These are phyloP conservation scores for Saussurea involucrata DNA, from an alignment of 129 eudicot genomes.

Conservation along the genomic window DNA sequence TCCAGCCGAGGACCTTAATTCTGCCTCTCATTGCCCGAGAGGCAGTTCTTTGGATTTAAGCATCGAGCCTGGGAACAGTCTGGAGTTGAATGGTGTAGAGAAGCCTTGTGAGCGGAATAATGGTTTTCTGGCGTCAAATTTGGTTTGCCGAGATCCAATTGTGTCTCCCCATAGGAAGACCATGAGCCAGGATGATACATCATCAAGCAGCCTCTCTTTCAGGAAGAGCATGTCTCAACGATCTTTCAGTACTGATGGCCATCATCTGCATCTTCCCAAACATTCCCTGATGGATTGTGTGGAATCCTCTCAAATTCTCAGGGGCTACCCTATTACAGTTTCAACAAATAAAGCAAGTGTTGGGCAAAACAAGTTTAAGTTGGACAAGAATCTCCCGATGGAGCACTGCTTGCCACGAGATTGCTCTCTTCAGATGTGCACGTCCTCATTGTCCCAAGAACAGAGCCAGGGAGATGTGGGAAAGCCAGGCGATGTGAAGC, in stretches of 20 bases:
- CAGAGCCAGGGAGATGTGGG: constrained; percentile 39
- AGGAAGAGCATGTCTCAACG: constrained; percentile 29
- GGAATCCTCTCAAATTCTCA: constrained; percentile 25
- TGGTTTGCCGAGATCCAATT: constrained; percentile 25
- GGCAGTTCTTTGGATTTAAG: constrained; percentile 14
- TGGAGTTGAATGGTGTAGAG: constrained; percentile 16
- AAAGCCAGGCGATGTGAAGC: constrained; percentile 74
- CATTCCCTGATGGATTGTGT: constrained; percentile 29
- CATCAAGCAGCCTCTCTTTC: constrained; percentile 27
- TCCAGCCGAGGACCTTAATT: constrained; percentile 16
- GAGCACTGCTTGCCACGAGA: too few species aligned
- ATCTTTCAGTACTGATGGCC: constrained; percentile 26
- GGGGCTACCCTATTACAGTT: too few species aligned
- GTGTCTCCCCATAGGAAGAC: constrained; percentile 13
- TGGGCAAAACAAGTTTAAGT: constrained; percentile 20
- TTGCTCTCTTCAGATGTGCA: too few species aligned
- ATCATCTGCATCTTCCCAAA: constrained; percentile 35
- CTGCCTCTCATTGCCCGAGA: constrained; percentile 14
- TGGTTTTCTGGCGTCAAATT: constrained; percentile 22
- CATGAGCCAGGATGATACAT: constrained; percentile 22
- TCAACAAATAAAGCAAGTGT: too few species aligned
- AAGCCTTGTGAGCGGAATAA: constrained; percentile 3
- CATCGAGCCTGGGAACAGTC: constrained; percentile 9
- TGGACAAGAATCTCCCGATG: constrained; percentile 22
- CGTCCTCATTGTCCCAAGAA: constrained; percentile 35